Evolutionary conservation across 2,329 filamentous ascomycete species (phyloP).

Genomic region (Penicillium crustosum): DNA sequence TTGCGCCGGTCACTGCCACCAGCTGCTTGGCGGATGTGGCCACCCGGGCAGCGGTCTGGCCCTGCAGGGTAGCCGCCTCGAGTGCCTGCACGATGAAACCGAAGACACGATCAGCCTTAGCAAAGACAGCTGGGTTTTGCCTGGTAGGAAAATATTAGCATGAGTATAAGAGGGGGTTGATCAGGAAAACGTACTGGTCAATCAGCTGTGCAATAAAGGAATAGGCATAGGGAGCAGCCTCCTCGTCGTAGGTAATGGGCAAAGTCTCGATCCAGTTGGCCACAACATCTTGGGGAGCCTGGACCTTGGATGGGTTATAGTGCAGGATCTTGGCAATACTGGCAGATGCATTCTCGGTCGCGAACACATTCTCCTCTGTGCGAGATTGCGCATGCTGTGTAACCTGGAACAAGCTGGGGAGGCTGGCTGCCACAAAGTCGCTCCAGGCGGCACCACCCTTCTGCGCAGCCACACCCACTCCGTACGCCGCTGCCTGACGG

Average conservation of each 20-base stretch:
- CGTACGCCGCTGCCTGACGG: constrained; percentile 92
- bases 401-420: constrained; percentile 82
- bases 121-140: constrained; percentile 77
- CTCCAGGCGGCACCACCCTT: constrained; percentile 86
- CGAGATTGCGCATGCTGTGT: constrained; percentile 78
- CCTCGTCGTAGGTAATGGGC: constrained; percentile 91
- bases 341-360: constrained; percentile 95
- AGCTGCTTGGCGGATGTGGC: constrained; percentile 76
- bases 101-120: constrained; percentile 78
- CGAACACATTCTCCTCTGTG: constrained; percentile 90
- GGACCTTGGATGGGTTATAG: constrained; percentile 76
- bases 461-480: constrained; percentile 91
- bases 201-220: constrained; percentile 88
- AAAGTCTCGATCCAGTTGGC: constrained; percentile 88
- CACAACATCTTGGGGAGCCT: constrained; percentile 72
- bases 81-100: constrained; percentile 82
- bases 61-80: constrained; percentile 85
- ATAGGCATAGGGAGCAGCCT: constrained; percentile 95
- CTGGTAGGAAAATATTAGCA: constrained; percentile 49
- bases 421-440: constrained; percentile 75
- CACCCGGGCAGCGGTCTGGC: constrained; percentile 75
- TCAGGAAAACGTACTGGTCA: constrained; percentile 71
- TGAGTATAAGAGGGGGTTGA: not conserved
- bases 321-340: constrained; percentile 96
- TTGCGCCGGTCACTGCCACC: constrained; percentile 69